Base-by-base conservation (phyloP, 164 flowering plant species). In the Echeveria elegans region DNA sequence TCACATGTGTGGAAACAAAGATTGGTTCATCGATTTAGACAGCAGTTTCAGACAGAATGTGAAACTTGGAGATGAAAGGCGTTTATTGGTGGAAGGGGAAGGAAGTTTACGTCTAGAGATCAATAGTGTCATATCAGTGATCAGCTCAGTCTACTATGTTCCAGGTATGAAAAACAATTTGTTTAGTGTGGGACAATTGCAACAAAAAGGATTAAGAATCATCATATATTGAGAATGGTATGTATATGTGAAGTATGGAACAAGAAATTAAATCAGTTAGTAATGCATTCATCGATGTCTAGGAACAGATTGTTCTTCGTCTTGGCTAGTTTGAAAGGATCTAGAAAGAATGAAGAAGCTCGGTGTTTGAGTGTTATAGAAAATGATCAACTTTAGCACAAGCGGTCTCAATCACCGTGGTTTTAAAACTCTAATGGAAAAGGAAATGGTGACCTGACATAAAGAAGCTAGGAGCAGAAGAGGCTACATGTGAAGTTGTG, bases 81-180 rank as follows among this genome's bases (percentile, higher is more conserved):
- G n/a, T n/a, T n/a, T n/a, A n/a, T n/a, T n/a, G n/a, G n/a, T n/a
- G 45, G 18, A 14, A 24, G 67, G 29, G 41, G 23, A 64, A 38
- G 67, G 67, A 36, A 3, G 6, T 12, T 29, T 18, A 24, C 14
- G 38, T 16, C 5, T 64, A 1, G 19, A 40, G 0, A 14, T 24
- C 10, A 24, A 64, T 2, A 64, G 23, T 0, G 23, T 5, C 40
- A 23, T 64, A 1, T 19, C 1, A 9, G 43, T 29, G n/a, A 32
- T 34, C 15, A 32, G 24, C 1, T 64, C 66, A 4, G 43, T 64
- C 5, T 34, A 29, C 6, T 64, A 64, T 34, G 66, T 64, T 7
- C 66, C 66, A 29, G 66, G n/a, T 1, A 19, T 64, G 43, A 64
- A 34, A 64, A 64, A 34, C 9, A 64, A 64, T 64, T 34, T 64